Evolutionary conservation across 2,329 filamentous ascomycete species (phyloP), one percentile per base, ranked within the genome.

Genomic region (Botrytis hyacinthi): DNA sequence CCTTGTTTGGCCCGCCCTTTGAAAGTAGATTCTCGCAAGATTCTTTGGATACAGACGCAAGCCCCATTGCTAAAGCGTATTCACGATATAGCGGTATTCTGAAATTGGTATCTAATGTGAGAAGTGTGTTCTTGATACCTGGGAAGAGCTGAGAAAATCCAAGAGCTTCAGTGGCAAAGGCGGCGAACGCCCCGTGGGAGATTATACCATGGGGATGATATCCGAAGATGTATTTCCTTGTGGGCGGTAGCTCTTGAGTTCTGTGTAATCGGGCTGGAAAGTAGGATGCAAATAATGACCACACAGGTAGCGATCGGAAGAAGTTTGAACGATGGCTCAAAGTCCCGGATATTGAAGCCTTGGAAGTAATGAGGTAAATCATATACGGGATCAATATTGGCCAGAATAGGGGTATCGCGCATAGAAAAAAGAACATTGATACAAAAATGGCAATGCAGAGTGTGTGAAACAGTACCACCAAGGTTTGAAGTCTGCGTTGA

Each of bases 191-290:
- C n/a, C 95, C 96, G 79, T 98, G 94, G 8, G 93, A 96, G 80
- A 99, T 98, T 82, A 99, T 98, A 37, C 96, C 95, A 81, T 99
- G 96, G 0, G 96, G 96, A 79, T 98, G 96, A 82, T 98, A 98
- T 62, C 95, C 95, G 79, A 99, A 94, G 76, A 99, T 94, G 84
- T 98, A 99, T 83, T 97, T 97, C 76, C 94, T 87, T 1, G 92
- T 94, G 0, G 94, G 88, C 35, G 92, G 88, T 10, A 99, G 88
- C 73, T 91, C 87, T 77, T 92, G 88, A 6, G 93, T 96, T 77
- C 96, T 93, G 84, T 98, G 94, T 57, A 99, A 87, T 73, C 88
- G 89, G 66, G 94, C 93, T 6, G 96, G 96, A 80, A 97, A 99
- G 84, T 98, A 99, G 26, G 90, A 93, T 40, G 93, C 94, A 81